Evolutionary conservation across 345 rosid genomes (phyloP), one percentile per base, ranked within the genome.

Genomic region (Gynandropsis gynandra): DNA sequence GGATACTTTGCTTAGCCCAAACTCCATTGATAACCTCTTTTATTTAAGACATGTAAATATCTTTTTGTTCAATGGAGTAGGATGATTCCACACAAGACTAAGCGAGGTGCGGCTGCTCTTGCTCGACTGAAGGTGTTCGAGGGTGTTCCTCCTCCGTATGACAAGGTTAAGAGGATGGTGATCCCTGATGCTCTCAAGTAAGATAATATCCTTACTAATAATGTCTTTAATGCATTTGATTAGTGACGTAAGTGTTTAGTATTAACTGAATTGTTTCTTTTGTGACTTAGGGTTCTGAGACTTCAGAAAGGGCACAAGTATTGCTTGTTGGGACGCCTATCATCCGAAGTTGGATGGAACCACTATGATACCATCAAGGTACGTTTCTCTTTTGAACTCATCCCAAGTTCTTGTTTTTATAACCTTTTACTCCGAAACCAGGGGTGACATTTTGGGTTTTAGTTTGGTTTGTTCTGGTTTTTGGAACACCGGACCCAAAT

Each of bases 11-110:
- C n/a, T n/a, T n/a, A n/a, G n/a, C n/a, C n/a, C n/a, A n/a, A n/a
- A n/a, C 29, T 24, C 29, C 29, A 24, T 2, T 24, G 29, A 5
- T 5, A 2, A 24, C 29, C 29, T 24, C 29, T 24, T 24, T n/a
- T 24, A 5, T 24, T 24, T 24, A 24, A 24, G 4, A 5, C 2
- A 24, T 5, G 5, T 24, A 9, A 55, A 16, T 31, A 41, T 33
- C 9, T 34, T 14, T 29, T 54, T 39, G 39, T 34, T 56, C 3
- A 47, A n/a, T 16, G 14, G 48, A n/a, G 34, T 52, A 80, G 89
- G 10, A 89, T 82, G 97, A 82, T 85, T 32, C 97, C 89, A 1
- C 85, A 79, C 63, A 81, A 79, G 80, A 79, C 75, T 2, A 77
- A 79, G 73, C 66, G 83, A 8, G 85, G 88, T 12, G 88, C 75